Conservation (phyloP, 768 basidiomycete species). For the Suillus alpinus region DNA sequence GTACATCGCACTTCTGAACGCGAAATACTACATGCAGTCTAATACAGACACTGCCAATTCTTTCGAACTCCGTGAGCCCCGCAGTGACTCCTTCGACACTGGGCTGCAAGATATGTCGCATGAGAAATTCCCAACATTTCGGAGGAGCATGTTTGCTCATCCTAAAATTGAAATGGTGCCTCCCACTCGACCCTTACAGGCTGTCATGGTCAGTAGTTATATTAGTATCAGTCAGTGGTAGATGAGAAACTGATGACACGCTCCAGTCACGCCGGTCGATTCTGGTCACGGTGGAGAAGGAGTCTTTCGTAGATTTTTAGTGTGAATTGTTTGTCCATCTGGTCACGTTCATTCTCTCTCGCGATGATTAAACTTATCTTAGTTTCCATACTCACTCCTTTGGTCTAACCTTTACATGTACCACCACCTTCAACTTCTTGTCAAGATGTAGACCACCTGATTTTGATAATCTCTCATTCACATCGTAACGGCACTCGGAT, state of each 20-base stretch:
- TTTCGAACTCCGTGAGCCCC: not conserved
- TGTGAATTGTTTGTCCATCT: not conserved
- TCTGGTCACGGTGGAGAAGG: not conserved
- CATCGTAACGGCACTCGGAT: no score
- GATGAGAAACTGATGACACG: not conserved
- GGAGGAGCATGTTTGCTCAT: not conserved
- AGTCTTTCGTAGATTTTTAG: not conserved
- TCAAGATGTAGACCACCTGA: no score
- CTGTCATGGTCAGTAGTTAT: not conserved
- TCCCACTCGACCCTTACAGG: not conserved
- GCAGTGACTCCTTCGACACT: not conserved
- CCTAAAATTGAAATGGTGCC: not conserved
- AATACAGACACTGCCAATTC: not conserved
- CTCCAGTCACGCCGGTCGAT: not conserved
- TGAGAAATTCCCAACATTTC: not conserved
- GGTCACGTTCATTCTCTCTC: not conserved
- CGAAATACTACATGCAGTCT: not conserved
- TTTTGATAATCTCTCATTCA: no score
- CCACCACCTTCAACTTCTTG: no score
- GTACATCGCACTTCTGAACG: conserved; percentile 4
- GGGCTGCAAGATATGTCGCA: not conserved
- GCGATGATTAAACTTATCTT: no score
- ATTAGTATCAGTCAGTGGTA: no score
- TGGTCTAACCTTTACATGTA: no score
- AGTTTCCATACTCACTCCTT: no score